Evolutionary conservation across 768 basidiomycete species (phyloP).

Genomic region (Leccinum rimulosum): DNA sequence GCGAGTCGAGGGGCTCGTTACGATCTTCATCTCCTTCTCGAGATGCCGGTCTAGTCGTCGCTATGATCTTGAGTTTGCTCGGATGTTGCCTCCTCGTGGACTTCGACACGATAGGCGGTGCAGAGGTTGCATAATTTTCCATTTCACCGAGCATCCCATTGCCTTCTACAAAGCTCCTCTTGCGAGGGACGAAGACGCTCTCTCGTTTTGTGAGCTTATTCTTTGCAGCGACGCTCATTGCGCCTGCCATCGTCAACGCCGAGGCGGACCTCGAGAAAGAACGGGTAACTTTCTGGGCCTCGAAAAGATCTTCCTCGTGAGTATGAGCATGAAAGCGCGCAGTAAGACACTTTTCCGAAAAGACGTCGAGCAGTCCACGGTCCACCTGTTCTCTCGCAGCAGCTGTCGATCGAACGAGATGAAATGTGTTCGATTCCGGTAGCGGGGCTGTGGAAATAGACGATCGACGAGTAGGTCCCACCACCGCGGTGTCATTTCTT

Average conservation of each 20-base stretch:
- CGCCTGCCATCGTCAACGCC: constrained; percentile 55
- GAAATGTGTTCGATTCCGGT: constrained; percentile 47
- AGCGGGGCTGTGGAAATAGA: constrained; percentile 55
- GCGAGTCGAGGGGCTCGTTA: constrained; percentile 28
- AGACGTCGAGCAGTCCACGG: constrained; percentile 74
- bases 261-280: constrained; percentile 56
- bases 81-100: constrained; percentile 23
- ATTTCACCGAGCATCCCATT: constrained; percentile 14
- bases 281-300: constrained; percentile 44
- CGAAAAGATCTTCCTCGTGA: constrained; percentile 64
- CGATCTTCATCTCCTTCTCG: constrained; percentile 26
- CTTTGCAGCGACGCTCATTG: constrained; percentile 53
- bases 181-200: constrained; percentile 64
- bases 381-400: constrained; percentile 71
- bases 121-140: constrained; percentile 10
- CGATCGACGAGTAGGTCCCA: constrained; percentile 50
- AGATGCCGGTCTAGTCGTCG: constrained; percentile 18
- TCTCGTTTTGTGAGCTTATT: constrained; percentile 63
- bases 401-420: constrained; percentile 66
- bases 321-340: constrained; percentile 65
- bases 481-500: constrained; percentile 21
- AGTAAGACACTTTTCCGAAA: constrained; percentile 67
- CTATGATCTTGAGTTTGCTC: constrained; percentile 30
- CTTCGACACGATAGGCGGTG: constrained; percentile 9
- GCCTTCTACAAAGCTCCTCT: constrained; percentile 45